A percentile compares a stretch with the other conserved stretches of the same genome.
Evolutionary conservation across 805 yeast species (phyloP).

Genomic region (Blastobotrys chiropterorum): DNA sequence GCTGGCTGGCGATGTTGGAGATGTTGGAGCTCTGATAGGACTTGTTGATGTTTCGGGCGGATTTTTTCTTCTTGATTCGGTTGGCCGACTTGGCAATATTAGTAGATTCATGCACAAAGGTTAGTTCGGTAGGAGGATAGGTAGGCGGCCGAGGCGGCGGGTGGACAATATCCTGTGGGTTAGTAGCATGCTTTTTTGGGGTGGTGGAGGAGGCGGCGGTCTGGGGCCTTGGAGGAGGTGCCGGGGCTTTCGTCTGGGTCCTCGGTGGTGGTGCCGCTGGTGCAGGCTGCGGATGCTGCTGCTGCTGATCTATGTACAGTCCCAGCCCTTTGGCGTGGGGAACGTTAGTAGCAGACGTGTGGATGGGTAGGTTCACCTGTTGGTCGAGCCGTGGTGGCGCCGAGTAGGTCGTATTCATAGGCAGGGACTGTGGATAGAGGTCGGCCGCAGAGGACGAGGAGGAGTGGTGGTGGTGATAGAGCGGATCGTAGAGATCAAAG

Average conservation of each 20-base stretch:
- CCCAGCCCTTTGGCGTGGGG: neutral
- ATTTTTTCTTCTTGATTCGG: conserved; percentile 3
- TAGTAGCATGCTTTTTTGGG: neutral
- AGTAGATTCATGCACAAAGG: neutral
- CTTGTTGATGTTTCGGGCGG: neutral
- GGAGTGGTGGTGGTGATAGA: neutral
- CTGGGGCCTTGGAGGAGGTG: neutral
- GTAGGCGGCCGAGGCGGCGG: neutral
- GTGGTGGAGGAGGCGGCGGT: neutral
- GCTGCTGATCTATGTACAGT: neutral
- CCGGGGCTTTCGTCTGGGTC: neutral
- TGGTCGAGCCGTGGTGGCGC: neutral
- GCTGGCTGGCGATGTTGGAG: neutral
- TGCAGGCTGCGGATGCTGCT: neutral
- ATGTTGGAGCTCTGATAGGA: neutral
- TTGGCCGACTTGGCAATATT: neutral
- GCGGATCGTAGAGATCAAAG: neutral
- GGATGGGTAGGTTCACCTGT: neutral
- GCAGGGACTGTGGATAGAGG: neutral
- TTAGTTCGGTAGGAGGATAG: neutral
- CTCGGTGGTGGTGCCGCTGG: neutral
- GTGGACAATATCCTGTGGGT: neutral
- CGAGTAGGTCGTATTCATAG: neutral
- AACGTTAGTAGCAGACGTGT: too few species aligned
- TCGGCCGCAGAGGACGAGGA: neutral